phyloP scores from a whole-genome alignment of 129 eudicot genomes.

The Centrapalus pauciflorus region DNA sequence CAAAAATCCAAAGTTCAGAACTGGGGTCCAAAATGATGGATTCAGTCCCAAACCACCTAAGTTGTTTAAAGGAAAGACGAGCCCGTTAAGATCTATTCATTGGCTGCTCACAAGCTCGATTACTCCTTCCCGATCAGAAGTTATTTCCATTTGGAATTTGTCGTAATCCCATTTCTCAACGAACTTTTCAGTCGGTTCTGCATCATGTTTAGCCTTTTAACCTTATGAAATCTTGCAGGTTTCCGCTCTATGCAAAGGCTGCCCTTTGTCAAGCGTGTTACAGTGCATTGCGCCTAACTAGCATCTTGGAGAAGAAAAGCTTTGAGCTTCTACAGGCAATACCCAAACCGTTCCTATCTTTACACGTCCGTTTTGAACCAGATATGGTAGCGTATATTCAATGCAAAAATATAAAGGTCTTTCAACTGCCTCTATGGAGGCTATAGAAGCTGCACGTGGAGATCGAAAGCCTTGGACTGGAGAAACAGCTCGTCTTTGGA shows the following conservation, averaged over 20 bases:
- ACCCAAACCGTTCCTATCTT: constrained; percentile 93
- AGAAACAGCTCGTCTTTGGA: constrained; percentile 78
- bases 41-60: no score
- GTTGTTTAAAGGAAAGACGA: no score
- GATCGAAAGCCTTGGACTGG: constrained; percentile 93
- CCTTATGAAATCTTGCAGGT: constrained; percentile 42
- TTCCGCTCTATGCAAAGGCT: constrained; percentile 85
- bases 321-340: constrained; percentile 73
- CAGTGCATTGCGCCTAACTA: constrained; percentile 69
- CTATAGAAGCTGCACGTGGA: constrained; percentile 73
- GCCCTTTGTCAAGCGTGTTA: constrained; percentile 97
- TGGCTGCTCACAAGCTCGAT: no score
- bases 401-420: constrained; percentile 69
- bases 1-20: no score
- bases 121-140: no score
- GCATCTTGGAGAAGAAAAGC: constrained; percentile 61
- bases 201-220: neutral
- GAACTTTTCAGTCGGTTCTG: no score
- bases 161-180: no score
- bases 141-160: no score
- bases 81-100: no score
- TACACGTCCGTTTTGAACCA: constrained; percentile 98
- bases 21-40: no score
- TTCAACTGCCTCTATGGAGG: constrained; percentile 56
- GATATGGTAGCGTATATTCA: constrained; percentile 99